Evolutionary conservation across 352 stramenopile genomes (phyloP).

Genomic region (Blastocystis sp.): DNA sequence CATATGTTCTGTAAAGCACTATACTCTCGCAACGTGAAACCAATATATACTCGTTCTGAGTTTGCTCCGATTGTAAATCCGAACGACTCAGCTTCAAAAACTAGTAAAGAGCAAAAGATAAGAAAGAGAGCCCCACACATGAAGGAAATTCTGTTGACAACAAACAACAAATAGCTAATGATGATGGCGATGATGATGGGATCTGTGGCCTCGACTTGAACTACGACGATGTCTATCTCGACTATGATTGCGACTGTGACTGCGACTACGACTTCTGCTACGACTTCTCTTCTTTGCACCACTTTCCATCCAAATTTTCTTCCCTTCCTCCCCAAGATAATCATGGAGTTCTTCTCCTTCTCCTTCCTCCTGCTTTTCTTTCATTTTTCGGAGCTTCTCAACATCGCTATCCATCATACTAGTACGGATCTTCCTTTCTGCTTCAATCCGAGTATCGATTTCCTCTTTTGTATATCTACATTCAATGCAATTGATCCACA

Average conservation of each 20-base stretch:
- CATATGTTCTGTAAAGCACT: constrained; percentile 61
- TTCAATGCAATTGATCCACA: neutral
- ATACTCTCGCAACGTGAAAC: neutral
- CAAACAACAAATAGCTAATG: constrained; percentile 12
- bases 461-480: constrained; percentile 36
- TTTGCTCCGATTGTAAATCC: neutral
- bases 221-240: neutral
- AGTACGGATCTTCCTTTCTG: neutral
- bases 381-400: neutral
- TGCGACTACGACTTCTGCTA: neutral
- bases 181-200: neutral
- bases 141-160: neutral
- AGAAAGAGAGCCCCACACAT: neutral
- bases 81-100: constrained; percentile 5
- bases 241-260: constrained; percentile 28
- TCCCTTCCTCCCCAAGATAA: constrained; percentile 44
- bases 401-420: constrained; percentile 10
- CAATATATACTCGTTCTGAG: neutral
- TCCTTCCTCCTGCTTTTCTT: constrained; percentile 15
- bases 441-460: constrained; percentile 39
- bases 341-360: constrained; percentile 45
- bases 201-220: neutral
- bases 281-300: neutral
- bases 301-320: constrained; percentile 43
- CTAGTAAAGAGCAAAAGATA: neutral